Evolutionary conservation across 2,329 filamentous ascomycete genomes (phyloP).

Genomic region (Conoideocrella luteorostrata): DNA sequence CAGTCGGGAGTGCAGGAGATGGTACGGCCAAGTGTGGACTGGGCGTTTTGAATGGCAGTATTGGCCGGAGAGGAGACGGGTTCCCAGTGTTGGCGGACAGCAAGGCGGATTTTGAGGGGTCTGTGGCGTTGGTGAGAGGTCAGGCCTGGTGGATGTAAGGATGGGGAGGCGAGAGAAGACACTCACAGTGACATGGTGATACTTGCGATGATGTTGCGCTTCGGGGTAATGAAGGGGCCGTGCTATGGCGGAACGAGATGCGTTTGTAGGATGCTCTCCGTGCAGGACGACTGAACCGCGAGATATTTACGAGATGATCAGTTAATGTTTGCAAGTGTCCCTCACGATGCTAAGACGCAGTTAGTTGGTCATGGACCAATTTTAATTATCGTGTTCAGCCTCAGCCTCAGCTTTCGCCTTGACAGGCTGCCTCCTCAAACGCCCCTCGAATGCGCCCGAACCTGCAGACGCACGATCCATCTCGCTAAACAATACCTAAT

Average conservation of each 20-base stretch:
- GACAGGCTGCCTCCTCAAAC: too few species aligned
- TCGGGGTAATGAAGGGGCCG: too few species aligned
- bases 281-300: too few species aligned
- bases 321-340: too few species aligned
- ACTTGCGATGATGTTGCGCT: neutral
- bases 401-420: too few species aligned
- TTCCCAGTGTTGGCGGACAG: conserved; percentile 38
- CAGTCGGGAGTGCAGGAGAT: conserved; percentile 37
- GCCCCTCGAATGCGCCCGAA: too few species aligned
- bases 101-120: conserved; percentile 35
- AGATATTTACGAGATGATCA: too few species aligned
- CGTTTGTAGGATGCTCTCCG: too few species aligned
- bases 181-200: conserved; percentile 13
- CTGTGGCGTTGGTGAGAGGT: conserved; percentile 18
- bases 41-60: conserved; percentile 23
- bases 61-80: conserved; percentile 26
- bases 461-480: neutral
- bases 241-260: too few species aligned
- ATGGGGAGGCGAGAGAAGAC: neutral
- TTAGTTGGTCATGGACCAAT: too few species aligned
- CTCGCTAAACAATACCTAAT: neutral
- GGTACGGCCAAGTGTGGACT: conserved; percentile 31
- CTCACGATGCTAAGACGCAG: too few species aligned
- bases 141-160: neutral
- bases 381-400: too few species aligned